Base-by-base conservation (phyloP, 345 rosid genomes). In the Limnanthes douglasii region DNA sequence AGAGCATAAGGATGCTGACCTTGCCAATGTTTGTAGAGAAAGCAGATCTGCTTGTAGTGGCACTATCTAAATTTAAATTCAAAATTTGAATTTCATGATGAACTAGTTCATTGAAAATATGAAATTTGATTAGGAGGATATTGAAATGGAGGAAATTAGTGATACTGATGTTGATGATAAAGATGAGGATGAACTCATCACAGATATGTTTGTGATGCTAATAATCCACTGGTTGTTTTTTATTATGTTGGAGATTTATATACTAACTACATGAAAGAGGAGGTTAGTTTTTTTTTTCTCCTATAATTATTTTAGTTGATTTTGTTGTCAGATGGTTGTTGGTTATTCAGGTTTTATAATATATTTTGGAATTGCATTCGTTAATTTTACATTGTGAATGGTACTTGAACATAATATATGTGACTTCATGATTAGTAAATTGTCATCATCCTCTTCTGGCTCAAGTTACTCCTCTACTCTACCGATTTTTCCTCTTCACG, bases 181-280 rank as follows among this genome's bases (percentile, higher is more conserved):
- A n/a, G n/a, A n/a, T n/a, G 61, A 22, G 36, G 82, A 71, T 47
- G 80, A 83, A 20, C 62, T 73, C 10, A 37, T 74, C 19, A 32
- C 66, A 43, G 90, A 90, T 43, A 84, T 64, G 53, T 61, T 21
- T 34, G 54, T 21, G 95, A 84, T 54, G 44, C 39, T 14, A 72
- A 63, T 51, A 77, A 90, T 46, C 68, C 81, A 8, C 68, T 83
- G 18, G 90, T 95, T 1, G 77, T 55, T 48, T 72, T 79, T 25
- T 95, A 90, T n/a, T 90, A 90, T 55, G 65, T 84, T 8, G 67
- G 75, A 38, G 98, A 90, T 65, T 39, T 84, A 38, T 65, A 68
- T 34, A 43, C 51, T 28, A 58, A 68, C 16, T 84, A 84, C 22
- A 59, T 69, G 22, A 67, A 53, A 45, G 61, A 58, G 62, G 98